Evolutionary conservation across 116 monocot genomes (phyloP).

Genomic region (Dioscorea cayenensis): DNA sequence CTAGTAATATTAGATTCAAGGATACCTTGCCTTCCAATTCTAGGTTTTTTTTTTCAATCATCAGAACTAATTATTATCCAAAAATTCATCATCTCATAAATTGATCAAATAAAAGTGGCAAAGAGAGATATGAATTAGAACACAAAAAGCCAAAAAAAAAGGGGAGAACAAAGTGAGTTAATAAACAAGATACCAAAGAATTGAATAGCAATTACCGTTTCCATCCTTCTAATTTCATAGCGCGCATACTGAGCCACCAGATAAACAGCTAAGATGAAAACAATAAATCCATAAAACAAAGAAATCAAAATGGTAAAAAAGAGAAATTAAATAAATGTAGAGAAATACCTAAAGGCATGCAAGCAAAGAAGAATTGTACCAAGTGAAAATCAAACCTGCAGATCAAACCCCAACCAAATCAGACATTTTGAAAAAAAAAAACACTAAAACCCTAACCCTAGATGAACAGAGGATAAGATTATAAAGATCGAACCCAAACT

Average conservation of each 20-base stretch:
- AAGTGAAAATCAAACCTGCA: conserved; percentile 86
- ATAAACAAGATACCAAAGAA: too few species aligned
- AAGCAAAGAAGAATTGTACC: conserved; percentile 81
- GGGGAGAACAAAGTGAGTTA: too few species aligned
- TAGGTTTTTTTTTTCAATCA: too few species aligned
- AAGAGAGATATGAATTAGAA: too few species aligned
- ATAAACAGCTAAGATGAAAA: conserved; percentile 55
- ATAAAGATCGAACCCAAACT: too few species aligned
- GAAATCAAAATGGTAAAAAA: neutral
- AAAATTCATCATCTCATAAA: too few species aligned
- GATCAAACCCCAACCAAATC: conserved; percentile 2
- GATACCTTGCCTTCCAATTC: too few species aligned
- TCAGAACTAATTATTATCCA: too few species aligned
- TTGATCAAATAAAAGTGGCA: too few species aligned
- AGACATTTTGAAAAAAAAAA: neutral
- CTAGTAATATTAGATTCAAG: too few species aligned
- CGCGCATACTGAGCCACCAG: conserved; percentile 88
- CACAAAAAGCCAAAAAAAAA: too few species aligned
- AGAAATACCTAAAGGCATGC: conserved; percentile 69
- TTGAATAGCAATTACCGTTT: conserved; percentile 38
- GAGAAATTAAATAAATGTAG: neutral
- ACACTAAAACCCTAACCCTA: conserved; percentile 5
- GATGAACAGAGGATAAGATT: neutral
- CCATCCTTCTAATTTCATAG: conserved; percentile 75
- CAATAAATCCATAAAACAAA: neutral